phyloP scores from a whole-genome alignment of 805 yeast genomes.

The Candida coleopterorum region DNA sequence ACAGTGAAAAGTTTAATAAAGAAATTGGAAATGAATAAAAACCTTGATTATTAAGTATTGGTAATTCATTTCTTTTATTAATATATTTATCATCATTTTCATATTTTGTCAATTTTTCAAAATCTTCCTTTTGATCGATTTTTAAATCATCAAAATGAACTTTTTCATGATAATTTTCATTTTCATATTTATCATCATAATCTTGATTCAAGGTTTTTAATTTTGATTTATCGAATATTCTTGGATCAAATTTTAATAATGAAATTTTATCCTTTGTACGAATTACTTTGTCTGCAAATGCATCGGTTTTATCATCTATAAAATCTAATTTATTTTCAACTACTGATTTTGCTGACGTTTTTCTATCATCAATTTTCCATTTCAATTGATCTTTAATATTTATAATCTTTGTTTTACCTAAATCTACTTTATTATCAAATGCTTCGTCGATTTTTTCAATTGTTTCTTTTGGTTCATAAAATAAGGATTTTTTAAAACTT shows the following conservation, averaged over 20 bases:
- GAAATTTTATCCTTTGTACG: slow-evolving; percentile 1
- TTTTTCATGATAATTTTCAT: background rate
- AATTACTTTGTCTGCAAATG: slow-evolving; percentile 7
- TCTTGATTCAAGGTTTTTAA: background rate
- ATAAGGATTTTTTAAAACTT: slow-evolving; percentile 17
- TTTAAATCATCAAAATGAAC: background rate
- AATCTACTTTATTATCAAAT: slow-evolving; percentile 14
- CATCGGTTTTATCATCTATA: slow-evolving; percentile 8
- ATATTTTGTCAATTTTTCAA: slow-evolving; percentile 1
- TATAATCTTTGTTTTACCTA: slow-evolving; percentile 1
- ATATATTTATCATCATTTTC: slow-evolving; percentile 2
- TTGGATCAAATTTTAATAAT: slow-evolving; percentile 7
- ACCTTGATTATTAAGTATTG: slow-evolving; percentile 7
- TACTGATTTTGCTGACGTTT: slow-evolving; percentile 4
- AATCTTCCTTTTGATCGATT: background rate
- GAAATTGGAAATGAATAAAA: slow-evolving; percentile 18
- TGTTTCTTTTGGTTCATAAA: slow-evolving; percentile 16
- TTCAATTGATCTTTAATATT: slow-evolving; percentile 10
- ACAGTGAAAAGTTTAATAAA: slow-evolving; percentile 13
- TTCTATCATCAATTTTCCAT: slow-evolving; percentile 13
- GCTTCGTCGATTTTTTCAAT: slow-evolving; percentile 17
- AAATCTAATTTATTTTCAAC: slow-evolving; percentile 11
- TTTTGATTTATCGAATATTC: slow-evolving; percentile 8
- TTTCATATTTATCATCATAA: slow-evolving; percentile 3
- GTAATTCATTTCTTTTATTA: slow-evolving; percentile 2